Conservation (phyloP, 2,329 filamentous ascomycete genomes). For the Fusarium citri region DNA sequence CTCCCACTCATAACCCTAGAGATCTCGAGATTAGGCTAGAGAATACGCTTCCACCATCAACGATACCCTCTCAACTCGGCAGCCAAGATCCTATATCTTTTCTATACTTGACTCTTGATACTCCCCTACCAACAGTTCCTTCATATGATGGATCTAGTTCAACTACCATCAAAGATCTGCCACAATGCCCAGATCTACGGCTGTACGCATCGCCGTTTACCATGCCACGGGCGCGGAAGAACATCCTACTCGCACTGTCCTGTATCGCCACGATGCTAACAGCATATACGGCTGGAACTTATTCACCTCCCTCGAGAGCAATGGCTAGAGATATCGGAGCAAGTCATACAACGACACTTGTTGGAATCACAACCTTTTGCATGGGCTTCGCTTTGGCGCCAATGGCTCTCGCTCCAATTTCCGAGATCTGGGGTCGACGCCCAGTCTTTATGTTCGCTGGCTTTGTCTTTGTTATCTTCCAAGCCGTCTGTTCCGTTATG, state of each 20-base stretch:
- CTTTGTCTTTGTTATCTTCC: constrained; percentile 75
- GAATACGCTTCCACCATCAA: constrained; percentile 15
- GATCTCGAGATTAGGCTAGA: constrained; percentile 39
- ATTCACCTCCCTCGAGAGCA: constrained; percentile 74
- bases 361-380: constrained; percentile 86
- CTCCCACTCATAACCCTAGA: constrained; percentile 7
- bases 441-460: constrained; percentile 84
- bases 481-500: constrained; percentile 79
- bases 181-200: constrained; percentile 72
- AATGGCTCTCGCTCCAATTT: constrained; percentile 89
- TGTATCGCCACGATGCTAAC: constrained; percentile 81
- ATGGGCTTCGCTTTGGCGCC: constrained; percentile 83
- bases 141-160: constrained; percentile 27
- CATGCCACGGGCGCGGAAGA: constrained; percentile 78
- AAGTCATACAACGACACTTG: constrained; percentile 72
- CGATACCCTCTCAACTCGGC: constrained; percentile 11
- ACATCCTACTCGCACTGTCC: constrained; percentile 76
- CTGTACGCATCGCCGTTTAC: constrained; percentile 76
- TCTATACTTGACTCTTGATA: constrained; percentile 57
- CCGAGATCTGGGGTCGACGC: constrained; percentile 87
- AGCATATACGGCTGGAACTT: constrained; percentile 84
- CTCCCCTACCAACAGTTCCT: constrained; percentile 50
- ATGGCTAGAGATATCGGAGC: constrained; percentile 75
- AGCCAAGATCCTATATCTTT: constrained; percentile 50
- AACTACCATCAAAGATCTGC: constrained; percentile 54